Base-by-base conservation (phyloP, 2,329 filamentous ascomycete species). In the Fusarium circinatum region DNA sequence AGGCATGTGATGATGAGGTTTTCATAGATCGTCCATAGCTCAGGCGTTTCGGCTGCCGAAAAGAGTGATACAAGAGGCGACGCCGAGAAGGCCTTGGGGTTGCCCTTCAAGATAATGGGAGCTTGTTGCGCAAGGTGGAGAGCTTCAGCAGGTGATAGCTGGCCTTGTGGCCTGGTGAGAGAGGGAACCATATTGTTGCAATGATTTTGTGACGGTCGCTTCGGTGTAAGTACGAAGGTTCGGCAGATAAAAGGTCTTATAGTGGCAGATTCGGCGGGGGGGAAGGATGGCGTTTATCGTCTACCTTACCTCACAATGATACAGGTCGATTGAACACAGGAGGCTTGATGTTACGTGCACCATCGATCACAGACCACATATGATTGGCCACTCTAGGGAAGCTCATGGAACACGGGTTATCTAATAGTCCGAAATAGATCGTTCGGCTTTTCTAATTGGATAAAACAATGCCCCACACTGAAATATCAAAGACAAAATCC, bases 1-100 rank as follows among this genome's bases (percentile, higher is more conserved):
- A 99, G 88, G 78, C 94, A 96, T 36, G 94, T 91, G 39, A 96
- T 85, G 75, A 98, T 86, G 24, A 98, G 88, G 80, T 97, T 96
- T 84, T 98, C 96, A 82, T 96, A 93, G 48, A 90, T 90, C 22
- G 89, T 89, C 95, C 96, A 98, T 79, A 94, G 87, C 74, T 97
- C 94, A 62, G 93, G 87, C 0, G 91, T 91, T 81, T 98, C 95
- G 36, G 88, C 81, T 3, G 87, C 83, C 3, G 87, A 85, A 76
- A 90, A 86, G 8, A 91, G 81, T 14, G 87, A 87, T 32, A 80
- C 78, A 15, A 91, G 76, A 6, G 87, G 84, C 38, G 89, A 90
- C n/a, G 86, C 83, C 10, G 88, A 88, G 67, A 89, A 85, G 39
- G 86, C 84, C 71, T 86, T 88, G 12, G 88, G 86, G 49, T 87